These are phyloP conservation scores for Alternaria burnsii DNA, from an alignment of 2,329 filamentous ascomycete species.

Conservation along the genomic window DNA sequence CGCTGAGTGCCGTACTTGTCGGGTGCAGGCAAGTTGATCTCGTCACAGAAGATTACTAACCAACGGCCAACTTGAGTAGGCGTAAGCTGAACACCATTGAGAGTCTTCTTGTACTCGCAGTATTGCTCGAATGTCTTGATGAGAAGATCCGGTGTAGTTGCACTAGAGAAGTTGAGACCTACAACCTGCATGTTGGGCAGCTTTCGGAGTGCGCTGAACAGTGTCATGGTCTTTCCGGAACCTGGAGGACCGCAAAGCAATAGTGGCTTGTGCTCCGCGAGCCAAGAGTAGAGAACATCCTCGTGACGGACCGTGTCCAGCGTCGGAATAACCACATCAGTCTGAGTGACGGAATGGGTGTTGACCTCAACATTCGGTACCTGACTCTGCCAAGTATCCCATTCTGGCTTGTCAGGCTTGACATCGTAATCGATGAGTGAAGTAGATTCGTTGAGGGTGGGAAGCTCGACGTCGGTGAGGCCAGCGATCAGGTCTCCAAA, in stretches of 20 bases:
- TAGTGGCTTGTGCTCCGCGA: conserved; percentile 97
- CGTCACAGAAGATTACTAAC: conserved; percentile 98
- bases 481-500: conserved; percentile 88
- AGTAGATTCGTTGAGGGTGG: conserved; percentile 76
- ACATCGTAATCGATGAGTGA: conserved; percentile 98
- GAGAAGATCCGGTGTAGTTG: conserved; percentile 94
- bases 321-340: conserved; percentile 97
- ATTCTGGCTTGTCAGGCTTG: conserved; percentile 83
- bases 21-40: conserved; percentile 97
- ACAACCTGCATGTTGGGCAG: conserved; percentile 99
- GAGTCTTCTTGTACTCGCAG: conserved; percentile 98
- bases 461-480: conserved; percentile 85
- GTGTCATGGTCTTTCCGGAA: conserved; percentile 99
- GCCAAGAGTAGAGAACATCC: conserved; percentile 99
- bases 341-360: conserved; percentile 96
- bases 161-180: conserved; percentile 98
- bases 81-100: conserved; percentile 94
- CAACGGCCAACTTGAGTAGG: conserved; percentile 96
- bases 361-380: conserved; percentile 96
- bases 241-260: conserved; percentile 96
- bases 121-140: conserved; percentile 99
- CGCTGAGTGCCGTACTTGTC: conserved; percentile 98
- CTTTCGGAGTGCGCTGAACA: conserved; percentile 97
- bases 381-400: conserved; percentile 92
- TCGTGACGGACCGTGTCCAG: conserved; percentile 97